These are phyloP conservation scores for Fusarium secorum DNA, from an alignment of 2,329 filamentous ascomycete genomes.

Conservation along the genomic window DNA sequence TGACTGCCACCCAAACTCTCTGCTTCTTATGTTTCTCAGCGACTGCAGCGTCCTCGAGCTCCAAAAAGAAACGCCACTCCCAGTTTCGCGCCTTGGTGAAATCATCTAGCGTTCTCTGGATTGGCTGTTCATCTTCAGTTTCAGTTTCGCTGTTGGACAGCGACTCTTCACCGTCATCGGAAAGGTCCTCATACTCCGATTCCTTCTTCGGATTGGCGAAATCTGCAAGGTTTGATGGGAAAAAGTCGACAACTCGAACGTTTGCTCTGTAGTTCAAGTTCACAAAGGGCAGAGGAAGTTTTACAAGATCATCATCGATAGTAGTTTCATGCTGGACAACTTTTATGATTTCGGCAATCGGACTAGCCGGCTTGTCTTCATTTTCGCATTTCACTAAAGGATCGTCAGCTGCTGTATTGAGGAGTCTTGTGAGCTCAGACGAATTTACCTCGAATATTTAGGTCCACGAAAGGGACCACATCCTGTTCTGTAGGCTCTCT, in stretches of 20 bases:
- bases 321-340: slow-evolving; percentile 52
- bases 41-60: slow-evolving; percentile 73
- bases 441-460: slow-evolving; percentile 45
- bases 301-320: slow-evolving; percentile 49
- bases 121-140: slow-evolving; percentile 13
- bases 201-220: slow-evolving; percentile 64
- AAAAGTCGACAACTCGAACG: slow-evolving; percentile 84
- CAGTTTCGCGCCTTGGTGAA: slow-evolving; percentile 56
- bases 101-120: slow-evolving; percentile 34
- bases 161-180: slow-evolving; percentile 48
- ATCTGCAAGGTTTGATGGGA: slow-evolving; percentile 72
- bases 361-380: slow-evolving; percentile 45
- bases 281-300: slow-evolving; percentile 71
- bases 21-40: slow-evolving; percentile 47
- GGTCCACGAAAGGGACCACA: slow-evolving; percentile 37
- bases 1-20: slow-evolving; percentile 73
- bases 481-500: slow-evolving; percentile 34
- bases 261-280: slow-evolving; percentile 74
- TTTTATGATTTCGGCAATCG: slow-evolving; percentile 52
- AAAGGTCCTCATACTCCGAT: slow-evolving; percentile 60
- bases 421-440: too few relatives aligned
- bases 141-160: slow-evolving; percentile 18
- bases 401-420: slow-evolving; percentile 8
- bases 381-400: slow-evolving; percentile 58
- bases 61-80: slow-evolving; percentile 86